Conservation (phyloP, 2,329 filamentous ascomycete genomes). For the Ceratocystis huliohia region DNA sequence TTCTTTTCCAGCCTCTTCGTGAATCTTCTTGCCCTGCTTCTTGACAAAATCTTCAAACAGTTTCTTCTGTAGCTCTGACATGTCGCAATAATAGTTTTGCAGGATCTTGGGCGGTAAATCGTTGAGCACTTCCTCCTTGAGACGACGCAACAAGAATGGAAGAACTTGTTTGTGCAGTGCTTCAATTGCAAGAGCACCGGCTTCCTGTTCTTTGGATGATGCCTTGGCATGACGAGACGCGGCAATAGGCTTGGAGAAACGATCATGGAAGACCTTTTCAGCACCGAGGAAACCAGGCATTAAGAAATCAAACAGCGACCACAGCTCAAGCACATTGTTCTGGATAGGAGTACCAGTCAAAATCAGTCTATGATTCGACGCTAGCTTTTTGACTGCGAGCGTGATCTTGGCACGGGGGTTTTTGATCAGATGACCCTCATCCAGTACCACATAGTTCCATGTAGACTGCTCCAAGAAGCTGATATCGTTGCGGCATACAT, state of each 20-base stretch:
- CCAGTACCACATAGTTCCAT: conserved; percentile 96
- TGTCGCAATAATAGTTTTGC: conserved; percentile 98
- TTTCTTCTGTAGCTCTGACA: conserved; percentile 86
- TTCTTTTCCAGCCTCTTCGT: conserved; percentile 66
- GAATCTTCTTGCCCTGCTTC: conserved; percentile 80
- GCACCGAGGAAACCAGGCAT: conserved; percentile 97
- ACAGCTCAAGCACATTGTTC: conserved; percentile 92
- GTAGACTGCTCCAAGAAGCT: conserved; percentile 69
- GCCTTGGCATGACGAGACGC: conserved; percentile 93
- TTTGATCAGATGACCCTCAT: conserved; percentile 97
- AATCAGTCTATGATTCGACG: conserved; percentile 89
- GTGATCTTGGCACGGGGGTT: conserved; percentile 96
- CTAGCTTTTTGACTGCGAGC: conserved; percentile 75
- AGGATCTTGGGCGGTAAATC: conserved; percentile 96
- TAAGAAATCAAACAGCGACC: conserved; percentile 96
- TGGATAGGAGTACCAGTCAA: conserved; percentile 95
- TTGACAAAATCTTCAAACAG: conserved; percentile 94
- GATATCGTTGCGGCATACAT: conserved; percentile 93
- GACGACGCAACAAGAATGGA: conserved; percentile 84
- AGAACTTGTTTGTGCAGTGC: conserved; percentile 97
- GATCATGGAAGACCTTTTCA: conserved; percentile 87
- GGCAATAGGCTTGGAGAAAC: conserved; percentile 89
- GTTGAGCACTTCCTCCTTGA: conserved; percentile 95
- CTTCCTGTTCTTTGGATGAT: conserved; percentile 95
- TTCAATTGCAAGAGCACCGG: conserved; percentile 88